Base-by-base conservation (phyloP, 192 early-diverging fungal species). In the Gaertneriomyces sp. region DNA sequence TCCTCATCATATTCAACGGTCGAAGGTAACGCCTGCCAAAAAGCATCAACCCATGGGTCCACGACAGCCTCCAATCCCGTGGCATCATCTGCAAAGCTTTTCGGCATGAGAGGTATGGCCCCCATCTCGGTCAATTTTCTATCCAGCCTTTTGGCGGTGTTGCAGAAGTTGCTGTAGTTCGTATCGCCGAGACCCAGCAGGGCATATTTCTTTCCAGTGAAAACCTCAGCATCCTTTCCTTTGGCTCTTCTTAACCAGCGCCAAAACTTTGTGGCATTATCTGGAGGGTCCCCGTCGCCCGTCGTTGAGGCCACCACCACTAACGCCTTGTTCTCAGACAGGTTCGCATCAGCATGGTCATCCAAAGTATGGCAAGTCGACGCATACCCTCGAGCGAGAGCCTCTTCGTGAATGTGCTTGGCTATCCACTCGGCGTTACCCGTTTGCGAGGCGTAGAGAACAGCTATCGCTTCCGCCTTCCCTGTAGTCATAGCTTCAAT, bases 401-500 rank as follows among this genome's bases (percentile, higher is more conserved):
- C 90, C 57, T 90, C 89, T 43, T 86, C 79, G 64, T 90, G 82
- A 56, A 94, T 82, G 72, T 85, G 91, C 72, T 89, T 84, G 19
- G 92, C 87, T 58, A 97, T 97, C 69, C 85, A 93, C 75, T 97
- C 93, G 44, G 94, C 92, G 76, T 93, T 97, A 14, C 94, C 94
- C 0, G 94, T 97, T 74, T 97, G 92, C 52, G 93, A 95, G 10
- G 88, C 94, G 67, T 87, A 97, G 40, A 95, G 67, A 38, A 92
- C 61, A 38, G 53, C 63, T n/a, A 78, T 25, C 2, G 17, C 9
- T n/a, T 8, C 42, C 17, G 68, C 68, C 45, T 17, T 45, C 11
- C 53, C 61, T 9, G 16, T 19, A 6, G 61, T 53, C 61, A 63
- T 63, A 49, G 25, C 25, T 33, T 33, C 25, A 33, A 33, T 33